These are phyloP conservation scores for Saccharomyces kudriavzevii DNA, from an alignment of 805 yeast species.

Conservation along the genomic window DNA sequence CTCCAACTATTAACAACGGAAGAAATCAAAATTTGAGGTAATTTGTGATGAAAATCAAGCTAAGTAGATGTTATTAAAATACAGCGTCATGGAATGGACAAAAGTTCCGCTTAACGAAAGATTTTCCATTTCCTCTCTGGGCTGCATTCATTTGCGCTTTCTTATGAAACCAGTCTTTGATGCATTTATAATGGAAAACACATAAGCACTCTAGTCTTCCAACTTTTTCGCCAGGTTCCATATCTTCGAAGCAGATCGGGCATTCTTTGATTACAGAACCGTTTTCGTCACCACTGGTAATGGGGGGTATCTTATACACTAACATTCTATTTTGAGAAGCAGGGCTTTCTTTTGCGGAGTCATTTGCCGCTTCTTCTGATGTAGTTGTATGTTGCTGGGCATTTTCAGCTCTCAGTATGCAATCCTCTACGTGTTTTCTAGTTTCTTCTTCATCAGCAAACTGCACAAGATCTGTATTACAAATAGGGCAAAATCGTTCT, in stretches of 20 bases:
- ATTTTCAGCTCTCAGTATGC: slow-evolving; percentile 54
- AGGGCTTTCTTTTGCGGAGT: slow-evolving; percentile 17
- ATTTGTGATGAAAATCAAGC: not conserved
- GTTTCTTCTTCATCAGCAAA: slow-evolving; percentile 26
- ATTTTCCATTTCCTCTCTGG: slow-evolving; percentile 22
- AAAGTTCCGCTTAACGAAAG: slow-evolving; percentile 32
- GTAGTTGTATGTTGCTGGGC: slow-evolving; percentile 34
- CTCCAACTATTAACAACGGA: not conserved
- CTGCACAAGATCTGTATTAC: slow-evolving; percentile 20
- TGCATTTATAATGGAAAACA: slow-evolving; percentile 86
- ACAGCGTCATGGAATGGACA: slow-evolving; percentile 42
- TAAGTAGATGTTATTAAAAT: slow-evolving; percentile 6
- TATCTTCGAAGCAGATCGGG: slow-evolving; percentile 87
- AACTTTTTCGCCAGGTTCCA: slow-evolving; percentile 76
- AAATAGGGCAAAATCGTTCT: slow-evolving; percentile 36
- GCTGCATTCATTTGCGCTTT: slow-evolving; percentile 46
- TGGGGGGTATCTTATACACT: slow-evolving; percentile 45
- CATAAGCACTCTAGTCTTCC: slow-evolving; percentile 92
- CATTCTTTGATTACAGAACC: slow-evolving; percentile 60
- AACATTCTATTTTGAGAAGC: slow-evolving; percentile 63
- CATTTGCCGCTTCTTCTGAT: not conserved
- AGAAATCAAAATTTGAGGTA: not conserved
- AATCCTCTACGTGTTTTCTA: slow-evolving; percentile 63
- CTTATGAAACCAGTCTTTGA: slow-evolving; percentile 81
- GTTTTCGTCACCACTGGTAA: slow-evolving; percentile 14